These are phyloP conservation scores for Lyophyllum decastes DNA, from an alignment of 768 basidiomycete species.

Conservation along the genomic window DNA sequence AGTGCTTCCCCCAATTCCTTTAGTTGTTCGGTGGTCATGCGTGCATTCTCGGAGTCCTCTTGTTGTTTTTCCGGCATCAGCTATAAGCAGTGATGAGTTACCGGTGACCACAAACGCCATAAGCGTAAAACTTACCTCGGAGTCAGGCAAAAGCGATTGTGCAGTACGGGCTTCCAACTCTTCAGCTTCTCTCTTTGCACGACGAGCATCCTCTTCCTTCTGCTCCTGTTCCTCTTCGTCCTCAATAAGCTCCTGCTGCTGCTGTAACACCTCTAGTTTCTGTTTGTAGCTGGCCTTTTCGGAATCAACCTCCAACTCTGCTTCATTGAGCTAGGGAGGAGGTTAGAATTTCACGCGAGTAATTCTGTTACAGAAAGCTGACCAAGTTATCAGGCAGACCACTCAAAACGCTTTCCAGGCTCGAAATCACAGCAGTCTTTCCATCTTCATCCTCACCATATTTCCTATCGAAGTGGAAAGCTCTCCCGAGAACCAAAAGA, in stretches of 20 bases:
- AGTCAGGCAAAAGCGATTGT: slow-evolving; percentile 82
- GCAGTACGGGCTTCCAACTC: slow-evolving; percentile 80
- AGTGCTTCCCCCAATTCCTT: slow-evolving; percentile 92
- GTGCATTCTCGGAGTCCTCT: slow-evolving; percentile 68
- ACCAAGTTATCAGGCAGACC: slow-evolving; percentile 95
- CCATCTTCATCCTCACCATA: slow-evolving; percentile 77
- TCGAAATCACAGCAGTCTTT: slow-evolving; percentile 76
- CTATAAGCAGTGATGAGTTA: slow-evolving; percentile 32
- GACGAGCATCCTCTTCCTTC: slow-evolving; percentile 90
- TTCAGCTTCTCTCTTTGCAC: slow-evolving; percentile 77
- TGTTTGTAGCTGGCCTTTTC: slow-evolving; percentile 96
- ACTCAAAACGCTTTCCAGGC: slow-evolving; percentile 87
- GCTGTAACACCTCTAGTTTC: slow-evolving; percentile 95
- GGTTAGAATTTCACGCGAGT: background rate
- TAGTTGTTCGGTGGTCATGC: slow-evolving; percentile 96
- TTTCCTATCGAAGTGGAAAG: slow-evolving; percentile 89
- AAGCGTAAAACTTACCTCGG: slow-evolving; percentile 50
- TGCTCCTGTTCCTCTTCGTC: slow-evolving; percentile 99
- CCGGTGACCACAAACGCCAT: background rate
- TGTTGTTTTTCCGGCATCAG: slow-evolving; percentile 56
- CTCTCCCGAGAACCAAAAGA: slow-evolving; percentile 88
- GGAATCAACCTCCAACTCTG: slow-evolving; percentile 93
- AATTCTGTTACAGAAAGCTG: slow-evolving; percentile 26
- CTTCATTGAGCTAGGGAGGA: slow-evolving; percentile 80
- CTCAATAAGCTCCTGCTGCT: slow-evolving; percentile 99